phyloP scores from a whole-genome alignment of 1,139 yeast species.

The Lodderomyces theae region DNA sequence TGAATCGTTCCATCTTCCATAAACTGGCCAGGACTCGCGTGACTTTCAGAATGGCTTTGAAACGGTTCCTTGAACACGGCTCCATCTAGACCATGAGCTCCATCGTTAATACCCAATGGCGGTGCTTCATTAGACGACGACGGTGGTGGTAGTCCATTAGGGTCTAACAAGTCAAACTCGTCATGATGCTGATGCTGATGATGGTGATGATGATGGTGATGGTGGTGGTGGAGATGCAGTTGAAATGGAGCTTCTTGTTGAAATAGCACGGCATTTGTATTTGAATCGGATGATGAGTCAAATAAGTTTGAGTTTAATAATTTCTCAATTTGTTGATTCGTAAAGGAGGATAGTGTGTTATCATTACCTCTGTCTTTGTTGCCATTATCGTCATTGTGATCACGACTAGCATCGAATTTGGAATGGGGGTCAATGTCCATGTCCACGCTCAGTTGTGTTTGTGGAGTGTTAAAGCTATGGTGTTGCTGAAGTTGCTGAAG shows the following conservation, averaged over 20 bases:
- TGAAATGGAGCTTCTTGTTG: not conserved
- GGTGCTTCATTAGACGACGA: not conserved
- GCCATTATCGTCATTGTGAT: not conserved
- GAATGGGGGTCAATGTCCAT: not conserved
- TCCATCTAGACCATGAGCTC: not conserved
- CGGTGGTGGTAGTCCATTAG: constrained; percentile 11
- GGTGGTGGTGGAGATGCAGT: constrained; percentile 17
- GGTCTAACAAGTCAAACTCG: constrained; percentile 13
- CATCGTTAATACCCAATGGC: not conserved
- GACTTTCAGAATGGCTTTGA: constrained; percentile 14
- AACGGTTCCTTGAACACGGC: not conserved
- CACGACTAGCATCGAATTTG: not conserved
- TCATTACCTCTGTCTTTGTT: too few relatives aligned
- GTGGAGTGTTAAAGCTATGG: too few relatives aligned
- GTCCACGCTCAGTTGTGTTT: too few relatives aligned
- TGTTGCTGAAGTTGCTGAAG: not conserved
- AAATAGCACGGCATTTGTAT: constrained; percentile 8
- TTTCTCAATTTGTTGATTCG: constrained; percentile 32
- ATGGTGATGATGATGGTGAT: constrained; percentile 6
- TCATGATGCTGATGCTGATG: constrained; percentile 14
- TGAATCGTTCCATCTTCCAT: not conserved
- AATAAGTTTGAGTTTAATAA: constrained; percentile 40
- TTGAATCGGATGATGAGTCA: constrained; percentile 25
- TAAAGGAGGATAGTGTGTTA: too few relatives aligned
- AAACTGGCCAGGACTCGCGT: constrained; percentile 1